Evolutionary conservation across 2,329 filamentous ascomycete species (phyloP).

Genomic region (Ophiosphaerella narmari): DNA sequence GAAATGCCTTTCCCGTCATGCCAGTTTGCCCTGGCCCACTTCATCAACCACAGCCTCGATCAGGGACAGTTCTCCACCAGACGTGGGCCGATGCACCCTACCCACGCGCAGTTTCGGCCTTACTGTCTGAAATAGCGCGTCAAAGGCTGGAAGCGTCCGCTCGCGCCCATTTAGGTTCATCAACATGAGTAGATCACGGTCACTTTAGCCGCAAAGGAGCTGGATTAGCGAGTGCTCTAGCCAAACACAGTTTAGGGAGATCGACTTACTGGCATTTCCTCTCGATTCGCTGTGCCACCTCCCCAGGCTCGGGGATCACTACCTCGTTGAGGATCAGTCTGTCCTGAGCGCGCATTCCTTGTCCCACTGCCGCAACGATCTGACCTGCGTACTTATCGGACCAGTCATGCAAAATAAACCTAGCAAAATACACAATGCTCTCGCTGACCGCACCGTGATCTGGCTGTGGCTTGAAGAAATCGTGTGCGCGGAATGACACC

Average conservation of each 20-base stretch:
- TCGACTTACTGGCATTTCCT: slow-evolving; percentile 2
- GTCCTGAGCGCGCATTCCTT: slow-evolving; percentile 19
- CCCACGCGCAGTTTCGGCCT: not conserved
- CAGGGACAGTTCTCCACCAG: not conserved
- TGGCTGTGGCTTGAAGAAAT: slow-evolving; percentile 16
- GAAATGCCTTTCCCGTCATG: not conserved
- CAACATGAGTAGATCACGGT: slow-evolving; percentile 1
- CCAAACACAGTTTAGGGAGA: no score
- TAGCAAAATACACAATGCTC: slow-evolving; percentile 26
- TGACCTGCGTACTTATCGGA: slow-evolving; percentile 36
- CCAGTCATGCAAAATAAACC: slow-evolving; percentile 43
- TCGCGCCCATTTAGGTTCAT: slow-evolving; percentile 4
- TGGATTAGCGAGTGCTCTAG: no score
- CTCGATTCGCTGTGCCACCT: not conserved
- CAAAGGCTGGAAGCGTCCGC: not conserved
- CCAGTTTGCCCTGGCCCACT: not conserved
- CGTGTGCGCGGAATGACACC: slow-evolving; percentile 1
- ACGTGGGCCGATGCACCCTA: not conserved
- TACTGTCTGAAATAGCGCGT: not conserved
- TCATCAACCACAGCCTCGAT: not conserved
- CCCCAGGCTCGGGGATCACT: slow-evolving; percentile 1
- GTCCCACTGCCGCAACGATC: slow-evolving; percentile 34
- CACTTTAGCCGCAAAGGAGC: not conserved
- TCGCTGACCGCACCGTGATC: slow-evolving; percentile 2
- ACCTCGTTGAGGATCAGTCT: slow-evolving; percentile 8